Base-by-base conservation (phyloP, 106 monocot species). In the Allium sativum region DNA sequence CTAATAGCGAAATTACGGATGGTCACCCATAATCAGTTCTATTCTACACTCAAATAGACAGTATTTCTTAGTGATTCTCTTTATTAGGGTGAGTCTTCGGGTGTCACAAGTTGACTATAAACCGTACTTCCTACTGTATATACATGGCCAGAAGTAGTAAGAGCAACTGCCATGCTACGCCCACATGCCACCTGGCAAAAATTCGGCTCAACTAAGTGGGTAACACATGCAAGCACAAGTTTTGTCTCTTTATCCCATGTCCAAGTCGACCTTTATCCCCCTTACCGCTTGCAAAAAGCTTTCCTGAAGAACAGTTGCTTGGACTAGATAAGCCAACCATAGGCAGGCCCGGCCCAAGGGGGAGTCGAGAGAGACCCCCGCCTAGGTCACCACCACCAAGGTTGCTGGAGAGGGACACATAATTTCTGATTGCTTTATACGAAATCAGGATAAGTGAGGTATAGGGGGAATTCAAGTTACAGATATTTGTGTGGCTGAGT, bases 131-230 rank as follows among this genome's bases (percentile, higher is more conserved):
- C 77, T 67, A 77, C 68, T 17, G 72, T 67, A 57, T 72, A 77
- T 15, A 77, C 72, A 21, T 45, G 62, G 18, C 77, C 77, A 57
- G 77, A 72, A 21, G 77, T 67, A 40, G 67, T 55, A 41, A 77
- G 60, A 21, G 61, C 77, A 46, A 77, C 42, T 7, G 77, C 72
- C 7, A 72, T 56, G 40, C 67, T 64, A 67, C 67, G 16, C 44
- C 77, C 77, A 58, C 77, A 77, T 19, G 77, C 72, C 42, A 77
- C 72, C 56, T 77, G 72, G 52, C 68, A 72, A 72, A 77, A 61
- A 17, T 20, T 62, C 18, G 40, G 70, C 41, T 77, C 47, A 67
- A 63, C 53, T 50, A 42, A 77, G 68, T 44, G 77, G 56, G 44
- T 40, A 42, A 77, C 68, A 68, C 68, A 72, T 44, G 72, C 46